A percentile compares a stretch with the other conserved stretches of the same genome.
phyloP scores from a whole-genome alignment of 331 rosid genomes.

The Pyrus hybrid region DNA sequence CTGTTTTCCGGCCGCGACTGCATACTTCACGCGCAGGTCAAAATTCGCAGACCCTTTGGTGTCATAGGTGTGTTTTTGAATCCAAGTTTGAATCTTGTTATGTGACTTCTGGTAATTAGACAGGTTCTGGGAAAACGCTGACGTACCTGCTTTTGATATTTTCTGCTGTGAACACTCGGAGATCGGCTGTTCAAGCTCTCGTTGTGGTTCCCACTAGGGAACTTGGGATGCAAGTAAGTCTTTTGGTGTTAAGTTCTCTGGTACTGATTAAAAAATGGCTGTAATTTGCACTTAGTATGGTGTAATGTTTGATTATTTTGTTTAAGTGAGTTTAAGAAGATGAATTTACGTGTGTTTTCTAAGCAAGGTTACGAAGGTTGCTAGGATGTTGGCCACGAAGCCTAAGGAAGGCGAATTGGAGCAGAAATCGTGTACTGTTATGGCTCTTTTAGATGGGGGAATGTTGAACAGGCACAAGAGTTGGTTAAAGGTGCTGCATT shows the following conservation, averaged over 20 bases:
- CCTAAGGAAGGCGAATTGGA: constrained; percentile 45
- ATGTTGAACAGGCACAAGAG: constrained; percentile 77
- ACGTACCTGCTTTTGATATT: too few relatives aligned
- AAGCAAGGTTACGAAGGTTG: constrained; percentile 77
- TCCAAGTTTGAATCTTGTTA: background rate
- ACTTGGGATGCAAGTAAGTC: constrained; percentile 89
- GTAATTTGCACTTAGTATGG: background rate
- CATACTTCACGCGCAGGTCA: constrained; percentile 94
- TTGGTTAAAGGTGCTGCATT: constrained; percentile 71
- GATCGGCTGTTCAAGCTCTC: constrained; percentile 72
- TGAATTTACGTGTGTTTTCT: constrained; percentile 1
- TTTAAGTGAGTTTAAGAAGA: background rate
- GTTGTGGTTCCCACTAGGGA: constrained; percentile 91
- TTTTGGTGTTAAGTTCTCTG: background rate
- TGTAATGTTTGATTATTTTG: background rate
- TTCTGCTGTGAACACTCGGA: constrained; percentile 45
- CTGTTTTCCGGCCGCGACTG: constrained; percentile 78
- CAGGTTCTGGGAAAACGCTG: constrained; percentile 98
- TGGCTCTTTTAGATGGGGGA: constrained; percentile 98
- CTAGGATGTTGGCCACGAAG: constrained; percentile 68
- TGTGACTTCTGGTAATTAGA: constrained; percentile 42
- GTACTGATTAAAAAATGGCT: background rate
- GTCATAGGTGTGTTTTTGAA: background rate
- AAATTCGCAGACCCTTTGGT: background rate
- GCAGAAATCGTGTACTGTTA: constrained; percentile 57